Conservation (phyloP, 257 asterid genomes). For the Ilex aquifolium region DNA sequence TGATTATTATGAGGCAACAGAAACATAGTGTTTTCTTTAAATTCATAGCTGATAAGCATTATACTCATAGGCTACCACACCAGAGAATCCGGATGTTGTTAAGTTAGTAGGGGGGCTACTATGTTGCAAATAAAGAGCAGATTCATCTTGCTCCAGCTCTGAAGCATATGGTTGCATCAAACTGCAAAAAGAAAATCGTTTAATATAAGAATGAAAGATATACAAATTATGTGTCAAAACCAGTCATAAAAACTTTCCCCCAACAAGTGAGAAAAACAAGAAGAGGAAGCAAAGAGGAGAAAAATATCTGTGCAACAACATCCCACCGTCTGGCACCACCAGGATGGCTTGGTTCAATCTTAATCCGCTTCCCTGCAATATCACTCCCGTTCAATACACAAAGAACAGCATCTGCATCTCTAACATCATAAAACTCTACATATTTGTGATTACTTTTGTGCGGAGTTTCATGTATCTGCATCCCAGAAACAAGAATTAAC, state of each 20-base stretch:
- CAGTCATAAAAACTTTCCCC: too few species aligned
- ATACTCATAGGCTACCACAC: conserved; percentile 32
- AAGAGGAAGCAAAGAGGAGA: too few species aligned
- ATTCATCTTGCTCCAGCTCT: conserved; percentile 66
- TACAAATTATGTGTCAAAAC: too few species aligned
- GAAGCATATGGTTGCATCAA: conserved; percentile 49
- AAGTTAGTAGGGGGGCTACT: conserved; percentile 54
- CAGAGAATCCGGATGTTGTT: conserved; percentile 55
- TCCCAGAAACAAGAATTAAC: background rate
- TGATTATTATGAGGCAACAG: conserved; percentile 10
- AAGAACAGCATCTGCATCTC: background rate
- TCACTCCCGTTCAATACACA: background rate
- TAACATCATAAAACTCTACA: too few species aligned
- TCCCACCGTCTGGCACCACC: background rate
- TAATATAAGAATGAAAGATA: too few species aligned
- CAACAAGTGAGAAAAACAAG: too few species aligned
- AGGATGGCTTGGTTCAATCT: background rate
- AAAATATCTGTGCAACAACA: too few species aligned
- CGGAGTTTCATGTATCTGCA: background rate
- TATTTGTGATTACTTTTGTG: too few species aligned
- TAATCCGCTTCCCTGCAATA: background rate
- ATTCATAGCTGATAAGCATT: conserved; percentile 9
- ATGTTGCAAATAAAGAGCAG: conserved; percentile 49
- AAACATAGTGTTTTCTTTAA: conserved; percentile 11
- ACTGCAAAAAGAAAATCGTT: conserved; percentile 30